Base-by-base conservation (phyloP, 805 yeast species). In the Nakazawaea ishiwadae region DNA sequence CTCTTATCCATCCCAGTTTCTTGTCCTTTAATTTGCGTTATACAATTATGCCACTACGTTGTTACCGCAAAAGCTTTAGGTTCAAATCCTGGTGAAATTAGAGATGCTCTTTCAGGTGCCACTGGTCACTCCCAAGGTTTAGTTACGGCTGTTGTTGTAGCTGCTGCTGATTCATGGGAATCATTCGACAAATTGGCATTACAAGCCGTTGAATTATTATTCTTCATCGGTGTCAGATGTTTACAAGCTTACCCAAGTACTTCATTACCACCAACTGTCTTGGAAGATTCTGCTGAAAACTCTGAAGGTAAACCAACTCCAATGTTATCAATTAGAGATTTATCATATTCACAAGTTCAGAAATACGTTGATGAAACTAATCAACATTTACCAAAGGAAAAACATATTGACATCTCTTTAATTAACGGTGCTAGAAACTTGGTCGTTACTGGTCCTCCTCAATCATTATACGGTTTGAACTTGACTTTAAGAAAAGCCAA, bases 241-340 rank as follows among this genome's bases (percentile, higher is more conserved):
- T 81, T 87, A 63, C 83, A 79, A 64, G 79, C 81, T 48, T 91
- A 89, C 63, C 99, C 99, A 56, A 80, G 85, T 56, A 93, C 98
- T 35, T 84, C 96, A 30, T 74, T 93, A 59, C 89, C 99, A 31
- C 99, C 99, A 45, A 77, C 95, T 17, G 85, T 86, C 63, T 77
- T 90, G 52, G 87, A 87, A 62, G 99, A 93, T 65, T 84, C 96
- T 19, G 79, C 84, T 59, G 95, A 87, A 56, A 82, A 88, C 59
- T 91, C 91, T 54, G 99, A 93, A 71, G 99, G 99, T 54, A 73
- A 77, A 54, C 99, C 99, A 48, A 84, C 95, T 51, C 99, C 99
- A 51, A 93, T 93, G 99, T 77, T 93, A 62, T 84, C 97, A 9
- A 77, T 93, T 48, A 81, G 96, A 63, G 96, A 90, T 62, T 75